A percentile compares a stretch with the other conserved stretches of the same genome.
These are phyloP conservation scores for Drechmeria coniospora DNA, from an alignment of 2,329 filamentous ascomycete species.

Conservation along the genomic window DNA sequence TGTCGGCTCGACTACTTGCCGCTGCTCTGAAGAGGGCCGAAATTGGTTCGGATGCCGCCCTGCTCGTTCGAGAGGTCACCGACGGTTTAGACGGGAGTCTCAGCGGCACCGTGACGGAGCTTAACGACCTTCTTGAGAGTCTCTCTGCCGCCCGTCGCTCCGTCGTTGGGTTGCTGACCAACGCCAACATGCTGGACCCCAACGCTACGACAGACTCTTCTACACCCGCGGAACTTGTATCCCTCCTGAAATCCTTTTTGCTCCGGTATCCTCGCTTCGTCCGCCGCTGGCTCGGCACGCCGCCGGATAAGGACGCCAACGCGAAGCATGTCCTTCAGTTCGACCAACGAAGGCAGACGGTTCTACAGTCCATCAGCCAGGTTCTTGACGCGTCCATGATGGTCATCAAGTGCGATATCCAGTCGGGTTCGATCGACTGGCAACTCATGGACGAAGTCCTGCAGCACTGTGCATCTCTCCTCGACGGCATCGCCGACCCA, in stretches of 20 bases:
- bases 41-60: constrained; percentile 20
- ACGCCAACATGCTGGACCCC: constrained; percentile 11
- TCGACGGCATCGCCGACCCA: constrained; percentile 34
- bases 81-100: constrained; percentile 42
- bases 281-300: constrained; percentile 45
- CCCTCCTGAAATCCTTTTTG: constrained; percentile 39
- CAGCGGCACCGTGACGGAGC: constrained; percentile 40
- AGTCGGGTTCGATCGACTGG: constrained; percentile 33
- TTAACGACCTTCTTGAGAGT: constrained; percentile 45
- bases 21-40: constrained; percentile 32
- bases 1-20: constrained; percentile 39
- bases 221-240: constrained; percentile 10
- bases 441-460: constrained; percentile 40
- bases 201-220: constrained; percentile 5
- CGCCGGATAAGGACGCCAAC: constrained; percentile 31
- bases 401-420: constrained; percentile 36
- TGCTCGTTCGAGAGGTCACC: constrained; percentile 31
- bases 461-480: constrained; percentile 37
- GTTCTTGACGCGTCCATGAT: constrained; percentile 46
- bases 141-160: constrained; percentile 40
- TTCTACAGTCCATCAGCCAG: constrained; percentile 36
- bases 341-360: constrained; percentile 40
- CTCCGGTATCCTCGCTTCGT: constrained; percentile 44
- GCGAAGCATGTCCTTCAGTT: constrained; percentile 45
- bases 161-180: constrained; percentile 31